These are phyloP conservation scores for Agarophyton chilense DNA, from an alignment of 23 red algal species.

Conservation along the genomic window DNA sequence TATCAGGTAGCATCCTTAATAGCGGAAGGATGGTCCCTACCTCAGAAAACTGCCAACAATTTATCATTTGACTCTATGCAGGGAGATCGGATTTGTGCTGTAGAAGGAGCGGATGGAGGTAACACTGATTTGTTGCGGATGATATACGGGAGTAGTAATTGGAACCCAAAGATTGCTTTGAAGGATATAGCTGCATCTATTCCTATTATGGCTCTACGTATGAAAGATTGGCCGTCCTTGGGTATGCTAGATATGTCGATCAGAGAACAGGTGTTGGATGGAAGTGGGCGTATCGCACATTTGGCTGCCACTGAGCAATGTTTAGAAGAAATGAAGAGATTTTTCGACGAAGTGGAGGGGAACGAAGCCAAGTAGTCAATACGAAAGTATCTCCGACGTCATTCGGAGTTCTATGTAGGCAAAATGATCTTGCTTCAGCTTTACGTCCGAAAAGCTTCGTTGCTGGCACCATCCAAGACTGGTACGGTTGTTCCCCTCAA, in stretches of 20 bases:
- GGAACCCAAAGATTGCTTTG: not conserved
- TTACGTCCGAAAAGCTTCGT: too few species aligned
- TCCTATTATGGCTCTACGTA: slow-evolving; percentile 23
- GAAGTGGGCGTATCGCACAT: slow-evolving; percentile 28
- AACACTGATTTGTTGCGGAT: slow-evolving; percentile 20
- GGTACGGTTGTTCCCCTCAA: too few species aligned
- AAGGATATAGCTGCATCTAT: slow-evolving; percentile 16
- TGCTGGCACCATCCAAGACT: too few species aligned
- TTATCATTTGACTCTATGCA: slow-evolving; percentile 11
- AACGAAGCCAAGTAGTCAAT: not conserved
- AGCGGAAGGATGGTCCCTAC: slow-evolving; percentile 37
- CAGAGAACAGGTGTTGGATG: slow-evolving; percentile 3
- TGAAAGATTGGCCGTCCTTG: slow-evolving; percentile 3
- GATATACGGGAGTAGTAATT: slow-evolving; percentile 10
- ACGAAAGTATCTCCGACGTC: not conserved
- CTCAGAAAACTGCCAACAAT: not conserved
- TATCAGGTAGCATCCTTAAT: slow-evolving; percentile 39
- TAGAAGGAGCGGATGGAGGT: slow-evolving; percentile 31
- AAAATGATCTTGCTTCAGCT: too few species aligned
- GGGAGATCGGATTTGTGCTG: slow-evolving; percentile 29
- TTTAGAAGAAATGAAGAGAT: slow-evolving; percentile 20
- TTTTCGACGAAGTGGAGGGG: slow-evolving; percentile 20
- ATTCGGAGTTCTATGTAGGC: too few species aligned
- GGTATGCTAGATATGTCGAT: not conserved
- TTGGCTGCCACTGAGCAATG: not conserved